Evolutionary conservation across 352 stramenopile genomes (phyloP).

Genomic region (Globisporangium radiosum): DNA sequence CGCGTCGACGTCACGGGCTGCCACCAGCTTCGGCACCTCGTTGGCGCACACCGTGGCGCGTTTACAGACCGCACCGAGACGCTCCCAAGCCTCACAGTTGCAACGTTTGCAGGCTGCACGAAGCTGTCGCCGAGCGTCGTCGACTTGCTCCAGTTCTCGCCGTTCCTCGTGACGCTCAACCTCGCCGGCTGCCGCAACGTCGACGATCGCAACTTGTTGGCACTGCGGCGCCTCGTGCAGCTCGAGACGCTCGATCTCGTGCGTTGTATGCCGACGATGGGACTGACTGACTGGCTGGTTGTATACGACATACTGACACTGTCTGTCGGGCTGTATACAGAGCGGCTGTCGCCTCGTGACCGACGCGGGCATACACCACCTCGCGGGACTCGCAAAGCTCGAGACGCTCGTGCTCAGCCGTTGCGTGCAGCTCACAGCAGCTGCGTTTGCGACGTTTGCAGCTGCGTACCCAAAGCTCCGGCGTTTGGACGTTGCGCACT

Average conservation of each 20-base stretch:
- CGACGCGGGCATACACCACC: slow-evolving; percentile 40
- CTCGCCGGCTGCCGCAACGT: slow-evolving; percentile 55
- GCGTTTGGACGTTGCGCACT: slow-evolving; percentile 51
- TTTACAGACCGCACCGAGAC: slow-evolving; percentile 25
- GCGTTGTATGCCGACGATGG: slow-evolving; percentile 6
- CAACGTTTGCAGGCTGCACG: slow-evolving; percentile 44
- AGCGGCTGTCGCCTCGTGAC: slow-evolving; percentile 47
- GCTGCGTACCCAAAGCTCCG: slow-evolving; percentile 28
- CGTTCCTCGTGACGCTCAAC: slow-evolving; percentile 44
- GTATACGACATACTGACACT: not conserved
- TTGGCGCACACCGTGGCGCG: slow-evolving; percentile 26
- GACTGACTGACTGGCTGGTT: not conserved
- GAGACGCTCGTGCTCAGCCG: slow-evolving; percentile 48
- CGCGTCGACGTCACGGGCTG: slow-evolving; percentile 56
- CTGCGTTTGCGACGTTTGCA: slow-evolving; percentile 36
- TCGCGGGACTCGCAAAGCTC: slow-evolving; percentile 35
- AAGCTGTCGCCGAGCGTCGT: slow-evolving; percentile 36
- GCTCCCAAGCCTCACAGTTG: slow-evolving; percentile 44
- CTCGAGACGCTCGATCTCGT: slow-evolving; percentile 57
- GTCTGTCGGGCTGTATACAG: slow-evolving; percentile 12
- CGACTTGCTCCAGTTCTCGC: slow-evolving; percentile 51
- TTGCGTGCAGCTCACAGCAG: slow-evolving; percentile 46
- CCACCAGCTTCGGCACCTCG: slow-evolving; percentile 40
- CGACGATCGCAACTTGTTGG: slow-evolving; percentile 45
- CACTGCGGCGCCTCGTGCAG: slow-evolving; percentile 25